A percentile compares a stretch with the other conserved stretches of the same genome.
Evolutionary conservation across 106 monocot genomes (phyloP).

Genomic region (Cymbidium sinense): DNA sequence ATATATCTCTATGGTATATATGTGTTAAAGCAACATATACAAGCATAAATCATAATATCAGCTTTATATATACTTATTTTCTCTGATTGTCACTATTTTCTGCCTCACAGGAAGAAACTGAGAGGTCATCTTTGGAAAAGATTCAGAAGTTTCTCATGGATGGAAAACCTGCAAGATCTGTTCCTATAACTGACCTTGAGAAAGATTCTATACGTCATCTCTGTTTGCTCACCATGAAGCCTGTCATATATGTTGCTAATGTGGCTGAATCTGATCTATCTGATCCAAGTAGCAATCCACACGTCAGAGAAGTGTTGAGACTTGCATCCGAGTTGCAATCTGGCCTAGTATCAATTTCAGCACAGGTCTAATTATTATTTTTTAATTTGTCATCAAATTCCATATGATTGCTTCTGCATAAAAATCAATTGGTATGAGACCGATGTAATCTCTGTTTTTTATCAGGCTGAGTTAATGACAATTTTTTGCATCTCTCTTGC

Average conservation of each 20-base stretch:
- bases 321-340: slow-evolving; percentile 84
- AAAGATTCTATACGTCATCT: slow-evolving; percentile 84
- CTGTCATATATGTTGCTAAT: slow-evolving; percentile 94
- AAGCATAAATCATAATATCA: no score
- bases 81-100: slow-evolving; percentile 3
- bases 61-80: no score
- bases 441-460: no score
- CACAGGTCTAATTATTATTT: slow-evolving; percentile 68
- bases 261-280: slow-evolving; percentile 91
- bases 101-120: slow-evolving; percentile 68
- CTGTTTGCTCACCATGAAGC: slow-evolving; percentile 96
- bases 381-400: no score
- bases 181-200: slow-evolving; percentile 71
- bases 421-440: no score
- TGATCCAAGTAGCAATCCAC: slow-evolving; percentile 57
- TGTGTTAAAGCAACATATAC: no score
- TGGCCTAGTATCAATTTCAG: slow-evolving; percentile 82
- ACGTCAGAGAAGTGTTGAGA: slow-evolving; percentile 64
- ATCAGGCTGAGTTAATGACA: no score
- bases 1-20: background rate
- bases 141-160: slow-evolving; percentile 81
- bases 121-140: slow-evolving; percentile 79
- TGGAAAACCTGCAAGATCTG: slow-evolving; percentile 94
- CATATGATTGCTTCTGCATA: no score
- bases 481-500: background rate